These are phyloP conservation scores for Trichosporon sp. DNA, from an alignment of 1,284 basidiomycete genomes.

Conservation along the genomic window DNA sequence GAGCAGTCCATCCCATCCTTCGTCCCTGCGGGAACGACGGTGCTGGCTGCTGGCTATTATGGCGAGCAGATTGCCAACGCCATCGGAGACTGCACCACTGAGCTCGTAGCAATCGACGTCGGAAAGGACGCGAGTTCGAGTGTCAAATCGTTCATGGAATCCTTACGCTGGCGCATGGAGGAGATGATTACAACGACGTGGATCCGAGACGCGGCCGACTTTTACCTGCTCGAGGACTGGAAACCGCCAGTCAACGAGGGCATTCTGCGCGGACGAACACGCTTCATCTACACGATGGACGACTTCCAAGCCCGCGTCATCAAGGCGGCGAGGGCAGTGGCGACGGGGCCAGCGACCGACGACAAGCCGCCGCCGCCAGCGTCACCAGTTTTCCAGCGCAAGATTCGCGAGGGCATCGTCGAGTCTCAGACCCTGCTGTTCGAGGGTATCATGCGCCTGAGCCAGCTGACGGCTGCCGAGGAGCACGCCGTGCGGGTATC, in stretches of 20 bases:
- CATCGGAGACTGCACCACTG: slow-evolving; percentile 80
- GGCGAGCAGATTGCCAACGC: slow-evolving; percentile 78
- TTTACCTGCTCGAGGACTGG: slow-evolving; percentile 89
- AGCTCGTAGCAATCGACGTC: slow-evolving; percentile 79
- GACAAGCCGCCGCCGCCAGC: slow-evolving; percentile 33
- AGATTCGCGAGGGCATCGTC: slow-evolving; percentile 83
- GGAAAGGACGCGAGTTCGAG: slow-evolving; percentile 70
- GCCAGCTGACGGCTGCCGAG: slow-evolving; percentile 45
- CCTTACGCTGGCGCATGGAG: slow-evolving; percentile 82
- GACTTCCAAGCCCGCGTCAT: slow-evolving; percentile 81
- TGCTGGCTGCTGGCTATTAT: slow-evolving; percentile 80
- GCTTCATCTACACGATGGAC: slow-evolving; percentile 72
- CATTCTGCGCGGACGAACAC: slow-evolving; percentile 54
- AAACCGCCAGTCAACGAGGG: slow-evolving; percentile 58
- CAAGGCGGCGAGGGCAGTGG: slow-evolving; percentile 65
- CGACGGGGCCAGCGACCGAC: slow-evolving; percentile 5
- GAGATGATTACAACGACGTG: slow-evolving; percentile 79
- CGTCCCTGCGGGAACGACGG: slow-evolving; percentile 75
- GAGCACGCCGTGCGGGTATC: background rate
- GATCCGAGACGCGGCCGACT: slow-evolving; percentile 80
- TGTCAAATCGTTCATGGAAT: slow-evolving; percentile 75
- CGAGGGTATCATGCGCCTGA: slow-evolving; percentile 83
- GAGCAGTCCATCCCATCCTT: slow-evolving; percentile 61
- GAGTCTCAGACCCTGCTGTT: slow-evolving; percentile 86
- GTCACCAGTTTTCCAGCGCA: slow-evolving; percentile 57